These are phyloP conservation scores for Pseudogymnoascus sp. DNA, from an alignment of 2,329 filamentous ascomycete genomes.

Conservation along the genomic window DNA sequence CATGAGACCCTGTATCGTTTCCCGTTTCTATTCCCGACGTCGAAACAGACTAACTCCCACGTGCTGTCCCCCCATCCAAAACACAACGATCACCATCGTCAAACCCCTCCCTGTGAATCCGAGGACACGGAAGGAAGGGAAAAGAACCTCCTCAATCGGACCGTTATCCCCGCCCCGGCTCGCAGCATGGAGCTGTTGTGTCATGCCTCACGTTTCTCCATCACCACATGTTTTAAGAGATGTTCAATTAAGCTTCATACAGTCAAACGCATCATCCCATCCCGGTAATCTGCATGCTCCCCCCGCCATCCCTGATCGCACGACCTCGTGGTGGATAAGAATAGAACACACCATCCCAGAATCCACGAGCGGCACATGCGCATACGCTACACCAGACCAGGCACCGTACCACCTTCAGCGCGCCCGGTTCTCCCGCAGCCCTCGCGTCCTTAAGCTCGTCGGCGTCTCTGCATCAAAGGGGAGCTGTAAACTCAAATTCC, in stretches of 20 bases:
- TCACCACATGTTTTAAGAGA: neutral
- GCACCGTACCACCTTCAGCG: neutral
- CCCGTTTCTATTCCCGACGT: neutral
- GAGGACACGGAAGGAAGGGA: neutral
- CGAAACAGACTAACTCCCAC: neutral
- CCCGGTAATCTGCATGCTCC: neutral
- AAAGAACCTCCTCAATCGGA: neutral
- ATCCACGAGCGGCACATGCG: neutral
- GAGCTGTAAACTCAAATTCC: constrained; percentile 11
- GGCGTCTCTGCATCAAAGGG: constrained; percentile 19
- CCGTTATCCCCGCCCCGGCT: neutral
- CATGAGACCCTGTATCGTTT: neutral
- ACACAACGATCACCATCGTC: neutral
- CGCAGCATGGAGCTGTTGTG: neutral
- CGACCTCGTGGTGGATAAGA: constrained; percentile 1
- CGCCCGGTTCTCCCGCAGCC: constrained; percentile 24
- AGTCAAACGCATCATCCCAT: neutral
- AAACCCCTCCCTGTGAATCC: neutral
- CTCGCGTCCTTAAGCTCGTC: constrained; percentile 29
- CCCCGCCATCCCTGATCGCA: neutral
- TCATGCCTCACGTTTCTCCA: constrained; percentile 6
- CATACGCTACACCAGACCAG: neutral
- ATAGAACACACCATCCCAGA: constrained; percentile 3
- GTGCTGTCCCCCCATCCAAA: neutral
- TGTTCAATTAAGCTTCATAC: constrained; percentile 9